Base-by-base conservation (phyloP, 1,139 yeast species). In the Pichia sp. region DNA sequence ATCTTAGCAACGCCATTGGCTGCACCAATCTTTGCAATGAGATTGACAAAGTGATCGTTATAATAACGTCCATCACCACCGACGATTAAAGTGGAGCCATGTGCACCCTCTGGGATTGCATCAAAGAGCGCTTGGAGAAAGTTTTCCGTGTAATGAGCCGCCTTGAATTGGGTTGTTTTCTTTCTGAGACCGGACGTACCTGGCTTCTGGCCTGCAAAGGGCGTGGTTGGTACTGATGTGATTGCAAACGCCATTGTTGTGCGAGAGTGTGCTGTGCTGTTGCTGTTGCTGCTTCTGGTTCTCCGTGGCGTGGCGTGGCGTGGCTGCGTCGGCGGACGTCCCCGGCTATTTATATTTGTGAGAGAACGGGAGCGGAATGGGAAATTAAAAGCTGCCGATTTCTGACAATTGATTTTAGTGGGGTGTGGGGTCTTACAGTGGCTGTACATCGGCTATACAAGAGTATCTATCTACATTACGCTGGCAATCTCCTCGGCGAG, bases 21-120 rank as follows among this genome's bases (percentile, higher is more conserved):
- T 30, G 94, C 94, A 41, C 85, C 80, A 39, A 91, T 86, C 47
- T 76, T 65, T 29, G 84, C 80, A 52, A 91, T 91, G 55, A 81
- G 64, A 57, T 87, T 86, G 52, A 91, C 75, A 25, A 87, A 91
- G 27, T 69, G 70, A 51, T 77, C 84, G 56, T 88, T 88, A 66
- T 85, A 91, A 67, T 68, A 91, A 50, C 98, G 78, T 37, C 98
- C 98, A 58, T 91, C 98, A 42, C 98, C 98, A 39, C 98, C 98
- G 48, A 91, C 78, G 4, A 88, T 96, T 45, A 91, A 68, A 5
- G 84, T 77, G 4, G 96, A 69, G 43, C 67, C 83, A 38, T 72
- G 42, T 8, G 79, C 64, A 22, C 96, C 96, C 59, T 88, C 96
- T 13, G 97, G 98, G 51, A 91, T 88, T 29, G 96, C 75, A 39